Conservation (phyloP, 164 flowering plant genomes). For the Vitis labrusca region DNA sequence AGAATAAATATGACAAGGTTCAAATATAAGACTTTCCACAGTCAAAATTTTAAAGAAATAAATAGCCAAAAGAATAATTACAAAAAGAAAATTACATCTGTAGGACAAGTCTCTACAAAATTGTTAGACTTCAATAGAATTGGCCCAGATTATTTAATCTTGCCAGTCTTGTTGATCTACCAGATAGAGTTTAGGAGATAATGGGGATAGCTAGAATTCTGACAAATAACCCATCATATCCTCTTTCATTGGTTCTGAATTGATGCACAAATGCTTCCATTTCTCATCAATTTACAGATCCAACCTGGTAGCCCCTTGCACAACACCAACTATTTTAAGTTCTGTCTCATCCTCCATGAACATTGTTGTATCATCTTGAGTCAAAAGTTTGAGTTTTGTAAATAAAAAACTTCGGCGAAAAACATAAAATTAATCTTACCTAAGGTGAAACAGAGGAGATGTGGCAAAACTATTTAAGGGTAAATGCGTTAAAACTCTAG, state of each 20-base stretch:
- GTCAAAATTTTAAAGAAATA: too few species aligned
- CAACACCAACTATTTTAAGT: constrained; percentile 24
- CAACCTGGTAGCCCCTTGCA: constrained; percentile 19
- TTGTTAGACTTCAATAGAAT: constrained; percentile 42
- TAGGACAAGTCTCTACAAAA: constrained; percentile 33
- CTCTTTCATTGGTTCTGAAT: constrained; percentile 68
- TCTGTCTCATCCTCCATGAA: constrained; percentile 28
- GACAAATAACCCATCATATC: constrained; percentile 25
- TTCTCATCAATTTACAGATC: constrained; percentile 23
- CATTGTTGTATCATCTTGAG: constrained; percentile 25
- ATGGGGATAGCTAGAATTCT: constrained; percentile 30
- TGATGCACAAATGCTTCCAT: constrained; percentile 43
- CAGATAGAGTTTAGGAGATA: constrained; percentile 50
- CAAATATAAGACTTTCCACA: too few species aligned
- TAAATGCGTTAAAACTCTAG: too few species aligned
- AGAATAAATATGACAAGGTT: too few species aligned
- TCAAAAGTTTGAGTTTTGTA: constrained; percentile 17
- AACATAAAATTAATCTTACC: too few species aligned
- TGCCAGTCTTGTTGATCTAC: constrained; percentile 94
- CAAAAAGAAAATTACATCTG: too few species aligned
- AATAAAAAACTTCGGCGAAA: constrained; percentile 26
- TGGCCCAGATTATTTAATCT: constrained; percentile 73
- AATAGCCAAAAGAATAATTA: too few species aligned
- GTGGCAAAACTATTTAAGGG: too few species aligned
- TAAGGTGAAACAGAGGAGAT: too few species aligned